Base-by-base conservation (phyloP, 192 early-diverging fungal genomes). In the Rhizophagus prolifer region DNA sequence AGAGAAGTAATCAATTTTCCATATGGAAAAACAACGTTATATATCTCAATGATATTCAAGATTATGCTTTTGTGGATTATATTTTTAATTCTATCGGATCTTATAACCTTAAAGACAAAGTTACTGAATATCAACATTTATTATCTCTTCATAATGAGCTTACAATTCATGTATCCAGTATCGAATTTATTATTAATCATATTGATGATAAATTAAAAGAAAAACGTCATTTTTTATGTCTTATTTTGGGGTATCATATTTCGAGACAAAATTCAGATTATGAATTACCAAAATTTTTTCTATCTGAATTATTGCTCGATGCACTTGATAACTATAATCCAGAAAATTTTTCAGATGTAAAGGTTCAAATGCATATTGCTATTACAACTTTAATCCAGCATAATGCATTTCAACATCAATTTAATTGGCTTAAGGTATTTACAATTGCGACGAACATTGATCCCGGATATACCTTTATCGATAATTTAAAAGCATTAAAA, bases 401-500 rank as follows among this genome's bases (percentile, higher is more conserved):
- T 30, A 65, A 30, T 13, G 25, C 13, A 6, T 36, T 31, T 4
- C 14, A 16, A 8, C 4, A 7, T 19, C 16, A 25, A 65, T 30
- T 34, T 14, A 30, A 65, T 16, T 65, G 63, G 63, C 63, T 65
- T 31, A 65, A 65, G 16, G 36, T 36, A 30, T 65, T 65, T 65
- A 2, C 12, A 13, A 30, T 31, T 7, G 63, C 63, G 16, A 1
- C 26, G 4, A 13, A 31, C 10, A 16, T 65, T 30, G 63, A 65
- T 30, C 63, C 63, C 8, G 28, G 31, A 65, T 65, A 65, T 31
- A 30, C 16, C 6, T 65, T 65, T 30, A 36, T 65, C 19, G 13
- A 65, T 36, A 19, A 3, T 19, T 13, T 65, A 16, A 19, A 9
- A 5, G 4, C 10, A 6, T 16, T 65, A 30, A 13, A 6, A 3